Evolutionary conservation across 257 asterid species (phyloP).

Genomic region (Nicotiana tomentosiformis): DNA sequence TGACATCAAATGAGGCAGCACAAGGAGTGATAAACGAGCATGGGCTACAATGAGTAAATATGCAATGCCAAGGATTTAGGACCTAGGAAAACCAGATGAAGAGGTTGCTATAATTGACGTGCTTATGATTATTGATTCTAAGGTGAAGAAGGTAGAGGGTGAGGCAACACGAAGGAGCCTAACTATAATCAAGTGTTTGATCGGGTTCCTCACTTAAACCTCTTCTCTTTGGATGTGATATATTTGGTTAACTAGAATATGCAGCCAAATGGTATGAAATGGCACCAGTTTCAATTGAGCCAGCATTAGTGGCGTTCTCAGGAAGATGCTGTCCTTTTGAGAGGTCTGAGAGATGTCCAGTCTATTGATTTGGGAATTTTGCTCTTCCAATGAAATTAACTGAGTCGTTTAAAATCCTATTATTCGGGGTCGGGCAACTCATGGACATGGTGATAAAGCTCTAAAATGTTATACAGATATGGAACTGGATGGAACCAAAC

Average conservation of each 20-base stretch:
- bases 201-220: background rate
- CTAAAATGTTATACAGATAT: constrained; percentile 22
- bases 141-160: background rate
- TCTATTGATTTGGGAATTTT: no score
- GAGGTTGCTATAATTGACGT: background rate
- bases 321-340: background rate
- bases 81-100: background rate
- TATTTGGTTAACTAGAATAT: background rate
- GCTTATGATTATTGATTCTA: background rate
- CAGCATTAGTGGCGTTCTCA: background rate
- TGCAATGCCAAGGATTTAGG: background rate
- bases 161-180: background rate
- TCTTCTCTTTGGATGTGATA: background rate
- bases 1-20: no score
- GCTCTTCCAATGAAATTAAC: no score
- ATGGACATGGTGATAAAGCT: constrained; percentile 29
- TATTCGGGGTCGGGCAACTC: constrained; percentile 24
- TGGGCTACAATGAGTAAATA: background rate
- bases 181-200: background rate
- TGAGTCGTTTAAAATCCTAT: no score
- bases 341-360: background rate
- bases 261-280: background rate
- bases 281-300: background rate
- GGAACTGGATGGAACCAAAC: constrained; percentile 20
- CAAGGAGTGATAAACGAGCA: background rate